These are phyloP conservation scores for Pythium aristosporum DNA, from an alignment of 352 stramenopile species.

Conservation along the genomic window DNA sequence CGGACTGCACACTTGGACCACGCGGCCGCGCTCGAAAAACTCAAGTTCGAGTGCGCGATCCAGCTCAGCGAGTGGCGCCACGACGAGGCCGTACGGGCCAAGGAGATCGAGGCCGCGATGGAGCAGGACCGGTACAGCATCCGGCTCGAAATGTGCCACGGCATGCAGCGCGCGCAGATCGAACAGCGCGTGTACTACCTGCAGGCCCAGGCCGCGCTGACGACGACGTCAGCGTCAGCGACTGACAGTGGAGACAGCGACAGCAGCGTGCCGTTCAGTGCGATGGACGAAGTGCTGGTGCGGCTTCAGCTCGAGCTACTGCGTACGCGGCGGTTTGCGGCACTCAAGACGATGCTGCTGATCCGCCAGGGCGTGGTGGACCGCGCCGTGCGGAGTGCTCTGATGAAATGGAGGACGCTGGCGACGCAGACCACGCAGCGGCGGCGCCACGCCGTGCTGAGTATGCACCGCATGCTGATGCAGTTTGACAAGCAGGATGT, in stretches of 20 bases:
- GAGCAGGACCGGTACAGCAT: slow-evolving; percentile 71
- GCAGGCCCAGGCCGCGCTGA: slow-evolving; percentile 35
- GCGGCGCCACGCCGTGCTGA: slow-evolving; percentile 36
- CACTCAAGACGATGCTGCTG: slow-evolving; percentile 56
- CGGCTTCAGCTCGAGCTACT: slow-evolving; percentile 63
- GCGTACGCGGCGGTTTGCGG: slow-evolving; percentile 59
- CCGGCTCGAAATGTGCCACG: slow-evolving; percentile 59
- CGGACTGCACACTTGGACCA: slow-evolving; percentile 50
- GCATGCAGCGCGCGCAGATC: slow-evolving; percentile 56
- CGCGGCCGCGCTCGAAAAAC: slow-evolving; percentile 43
- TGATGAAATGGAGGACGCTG: slow-evolving; percentile 47
- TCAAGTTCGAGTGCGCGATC: slow-evolving; percentile 49
- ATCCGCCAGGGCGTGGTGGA: slow-evolving; percentile 49
- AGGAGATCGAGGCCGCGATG: slow-evolving; percentile 50
- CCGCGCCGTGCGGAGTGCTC: slow-evolving; percentile 30
- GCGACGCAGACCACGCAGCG: slow-evolving; percentile 28
- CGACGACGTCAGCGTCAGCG: neutral
- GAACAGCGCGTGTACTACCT: slow-evolving; percentile 58
- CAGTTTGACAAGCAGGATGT: slow-evolving; percentile 38
- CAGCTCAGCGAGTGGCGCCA: slow-evolving; percentile 52
- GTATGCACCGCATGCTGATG: slow-evolving; percentile 41
- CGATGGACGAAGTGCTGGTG: slow-evolving; percentile 62
- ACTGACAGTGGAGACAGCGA: no score
- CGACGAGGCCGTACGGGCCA: slow-evolving; percentile 49
- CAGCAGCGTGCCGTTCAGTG: slow-evolving; percentile 32